phyloP scores from a whole-genome alignment of 192 early-diverging fungal species.

The Physocladia obscura region DNA sequence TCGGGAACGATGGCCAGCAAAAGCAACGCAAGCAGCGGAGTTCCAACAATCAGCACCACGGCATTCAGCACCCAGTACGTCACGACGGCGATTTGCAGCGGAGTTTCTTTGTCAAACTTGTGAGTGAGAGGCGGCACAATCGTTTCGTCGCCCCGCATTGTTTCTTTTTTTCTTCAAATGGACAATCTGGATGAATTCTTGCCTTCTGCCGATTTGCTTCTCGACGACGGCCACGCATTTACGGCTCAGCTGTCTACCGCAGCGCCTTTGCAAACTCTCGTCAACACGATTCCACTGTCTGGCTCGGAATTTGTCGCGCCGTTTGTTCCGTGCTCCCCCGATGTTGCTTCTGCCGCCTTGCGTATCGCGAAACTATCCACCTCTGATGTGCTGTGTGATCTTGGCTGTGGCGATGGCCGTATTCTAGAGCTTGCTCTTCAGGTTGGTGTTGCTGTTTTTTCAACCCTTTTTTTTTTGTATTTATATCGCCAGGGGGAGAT shows the following conservation, averaged over 20 bases:
- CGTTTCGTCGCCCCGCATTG: background rate
- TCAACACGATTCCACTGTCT: too few relatives aligned
- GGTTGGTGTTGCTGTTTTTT: too few relatives aligned
- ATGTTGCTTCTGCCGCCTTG: constrained; percentile 24
- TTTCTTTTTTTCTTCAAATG: too few relatives aligned
- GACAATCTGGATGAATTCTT: too few relatives aligned
- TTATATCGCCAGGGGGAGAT: too few relatives aligned
- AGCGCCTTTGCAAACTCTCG: too few relatives aligned
- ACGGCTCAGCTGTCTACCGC: too few relatives aligned
- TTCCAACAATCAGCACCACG: constrained; percentile 7
- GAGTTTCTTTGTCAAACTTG: background rate
- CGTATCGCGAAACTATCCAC: constrained; percentile 18
- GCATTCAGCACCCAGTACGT: constrained; percentile 21
- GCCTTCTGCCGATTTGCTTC: too few relatives aligned
- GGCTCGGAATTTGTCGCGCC: too few relatives aligned
- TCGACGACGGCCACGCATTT: too few relatives aligned
- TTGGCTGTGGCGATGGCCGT: constrained; percentile 40
- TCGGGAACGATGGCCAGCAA: background rate
- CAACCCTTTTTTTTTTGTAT: too few relatives aligned
- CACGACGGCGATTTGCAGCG: constrained; percentile 8
- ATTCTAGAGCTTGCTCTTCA: constrained; percentile 19
- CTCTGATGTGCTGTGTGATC: constrained; percentile 29
- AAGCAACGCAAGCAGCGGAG: constrained; percentile 1
- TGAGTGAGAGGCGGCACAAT: constrained; percentile 12
- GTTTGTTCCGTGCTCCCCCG: constrained; percentile 33